Conservation (phyloP, 257 asterid species). For the Osmanthus fragrans region DNA sequence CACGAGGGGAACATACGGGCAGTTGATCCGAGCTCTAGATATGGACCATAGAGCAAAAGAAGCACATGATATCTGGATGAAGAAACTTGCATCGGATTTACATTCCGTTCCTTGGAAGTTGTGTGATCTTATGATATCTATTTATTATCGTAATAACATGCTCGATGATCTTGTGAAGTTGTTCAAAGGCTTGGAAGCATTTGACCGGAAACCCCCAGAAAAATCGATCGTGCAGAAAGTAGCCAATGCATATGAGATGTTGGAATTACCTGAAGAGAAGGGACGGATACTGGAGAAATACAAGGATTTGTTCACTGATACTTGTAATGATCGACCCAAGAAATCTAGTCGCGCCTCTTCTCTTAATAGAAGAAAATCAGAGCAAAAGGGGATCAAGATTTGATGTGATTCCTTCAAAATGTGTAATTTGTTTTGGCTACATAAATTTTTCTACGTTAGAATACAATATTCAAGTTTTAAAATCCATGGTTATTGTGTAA, state of each 20-base stretch:
- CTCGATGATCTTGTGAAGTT: constrained; percentile 68
- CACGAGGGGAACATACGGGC: constrained; percentile 76
- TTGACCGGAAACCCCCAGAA: constrained; percentile 79
- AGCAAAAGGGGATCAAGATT: background rate
- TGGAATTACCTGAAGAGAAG: constrained; percentile 67
- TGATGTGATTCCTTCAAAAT: background rate
- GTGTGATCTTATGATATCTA: constrained; percentile 74
- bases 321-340: constrained; percentile 33
- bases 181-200: constrained; percentile 74
- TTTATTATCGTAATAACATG: constrained; percentile 74
- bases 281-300: constrained; percentile 68
- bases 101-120: constrained; percentile 84
- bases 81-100: constrained; percentile 64
- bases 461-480: background rate
- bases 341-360: constrained; percentile 29
- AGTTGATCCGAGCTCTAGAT: constrained; percentile 77
- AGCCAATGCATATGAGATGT: constrained; percentile 71
- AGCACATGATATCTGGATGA: constrained; percentile 73
- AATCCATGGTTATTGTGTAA: background rate
- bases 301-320: constrained; percentile 49
- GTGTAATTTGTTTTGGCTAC: background rate
- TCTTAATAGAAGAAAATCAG: constrained; percentile 29
- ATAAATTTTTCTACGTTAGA: background rate
- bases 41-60: constrained; percentile 76
- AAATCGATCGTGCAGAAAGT: constrained; percentile 71